Conservation (phyloP, 331 rosid species). For the Prunus yedoensis region DNA sequence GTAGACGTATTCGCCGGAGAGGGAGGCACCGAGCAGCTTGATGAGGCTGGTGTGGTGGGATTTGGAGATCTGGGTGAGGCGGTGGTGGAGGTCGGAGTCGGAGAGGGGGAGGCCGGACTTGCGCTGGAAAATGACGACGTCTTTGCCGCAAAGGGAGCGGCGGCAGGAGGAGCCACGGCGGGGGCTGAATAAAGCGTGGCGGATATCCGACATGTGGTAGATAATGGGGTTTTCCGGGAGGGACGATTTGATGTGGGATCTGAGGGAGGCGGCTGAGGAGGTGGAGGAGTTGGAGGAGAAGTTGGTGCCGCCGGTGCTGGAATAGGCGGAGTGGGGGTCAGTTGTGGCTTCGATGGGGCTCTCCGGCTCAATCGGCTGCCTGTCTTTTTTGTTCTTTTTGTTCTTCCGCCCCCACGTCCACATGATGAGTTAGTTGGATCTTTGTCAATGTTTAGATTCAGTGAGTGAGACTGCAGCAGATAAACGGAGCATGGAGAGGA, state of each 20-base stretch:
- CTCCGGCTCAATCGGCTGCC: conserved; percentile 33
- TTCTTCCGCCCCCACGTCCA: too few relatives aligned
- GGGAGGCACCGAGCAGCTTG: conserved; percentile 77
- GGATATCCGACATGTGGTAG: conserved; percentile 62
- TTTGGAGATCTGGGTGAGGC: conserved; percentile 53
- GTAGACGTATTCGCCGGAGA: conserved; percentile 61
- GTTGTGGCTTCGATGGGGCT: neutral
- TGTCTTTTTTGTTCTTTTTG: conserved; percentile 6
- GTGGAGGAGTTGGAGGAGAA: conserved; percentile 49
- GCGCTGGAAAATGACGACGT: conserved; percentile 66
- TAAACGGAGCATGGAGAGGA: too few relatives aligned
- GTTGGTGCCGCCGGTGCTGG: conserved; percentile 18
- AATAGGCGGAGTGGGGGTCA: conserved; percentile 22
- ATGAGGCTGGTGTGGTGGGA: conserved; percentile 71
- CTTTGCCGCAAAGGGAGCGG: conserved; percentile 51
- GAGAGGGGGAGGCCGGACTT: conserved; percentile 47
- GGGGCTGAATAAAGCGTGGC: conserved; percentile 2
- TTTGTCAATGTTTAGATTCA: too few relatives aligned
- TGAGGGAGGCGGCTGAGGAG: conserved; percentile 39
- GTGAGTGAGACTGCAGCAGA: too few relatives aligned
- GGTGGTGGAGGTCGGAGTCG: conserved; percentile 39
- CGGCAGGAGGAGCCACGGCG: conserved; percentile 46
- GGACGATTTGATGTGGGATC: conserved; percentile 42
- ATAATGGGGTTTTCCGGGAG: conserved; percentile 74
- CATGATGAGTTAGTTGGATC: too few relatives aligned